Evolutionary conservation across 1,139 yeast genomes (phyloP).

Genomic region (Candida buenavistaensis): DNA sequence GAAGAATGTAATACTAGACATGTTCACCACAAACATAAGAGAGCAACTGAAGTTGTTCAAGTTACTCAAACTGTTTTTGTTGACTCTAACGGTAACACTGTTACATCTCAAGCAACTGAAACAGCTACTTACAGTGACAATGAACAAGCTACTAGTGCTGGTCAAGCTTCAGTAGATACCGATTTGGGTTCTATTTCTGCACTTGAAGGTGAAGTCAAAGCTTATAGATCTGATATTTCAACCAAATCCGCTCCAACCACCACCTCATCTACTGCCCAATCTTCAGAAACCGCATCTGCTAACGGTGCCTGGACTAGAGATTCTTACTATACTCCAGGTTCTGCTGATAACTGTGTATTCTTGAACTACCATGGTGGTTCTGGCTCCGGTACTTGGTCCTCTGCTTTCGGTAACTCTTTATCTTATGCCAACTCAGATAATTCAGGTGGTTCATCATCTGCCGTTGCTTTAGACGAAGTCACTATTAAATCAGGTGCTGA

Average conservation of each 20-base stretch:
- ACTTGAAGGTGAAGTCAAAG: slow-evolving; percentile 11
- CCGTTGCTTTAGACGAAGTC: slow-evolving; percentile 53
- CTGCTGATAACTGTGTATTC: slow-evolving; percentile 70
- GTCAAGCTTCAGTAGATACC: no score
- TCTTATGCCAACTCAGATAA: slow-evolving; percentile 82
- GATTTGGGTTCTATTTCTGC: slow-evolving; percentile 1
- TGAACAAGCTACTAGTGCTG: slow-evolving; percentile 19
- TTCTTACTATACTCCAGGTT: slow-evolving; percentile 67
- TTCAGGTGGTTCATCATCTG: slow-evolving; percentile 59
- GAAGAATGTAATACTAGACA: slow-evolving; percentile 45
- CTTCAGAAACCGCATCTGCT: slow-evolving; percentile 30
- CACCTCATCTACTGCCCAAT: slow-evolving; percentile 27
- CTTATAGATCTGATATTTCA: slow-evolving; percentile 21
- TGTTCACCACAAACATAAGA: slow-evolving; percentile 62
- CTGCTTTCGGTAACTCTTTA: slow-evolving; percentile 86
- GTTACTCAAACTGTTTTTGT: slow-evolving; percentile 76
- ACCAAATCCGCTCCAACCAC: slow-evolving; percentile 24
- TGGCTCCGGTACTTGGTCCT: slow-evolving; percentile 82
- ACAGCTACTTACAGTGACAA: slow-evolving; percentile 38
- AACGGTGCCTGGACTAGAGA: slow-evolving; percentile 70
- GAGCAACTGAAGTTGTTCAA: slow-evolving; percentile 62
- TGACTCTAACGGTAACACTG: slow-evolving; percentile 53
- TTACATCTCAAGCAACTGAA: slow-evolving; percentile 30
- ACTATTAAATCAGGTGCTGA: slow-evolving; percentile 59
- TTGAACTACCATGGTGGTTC: slow-evolving; percentile 83